Conservation (phyloP, 345 rosid species). For the Noccaea caerulescens region DNA sequence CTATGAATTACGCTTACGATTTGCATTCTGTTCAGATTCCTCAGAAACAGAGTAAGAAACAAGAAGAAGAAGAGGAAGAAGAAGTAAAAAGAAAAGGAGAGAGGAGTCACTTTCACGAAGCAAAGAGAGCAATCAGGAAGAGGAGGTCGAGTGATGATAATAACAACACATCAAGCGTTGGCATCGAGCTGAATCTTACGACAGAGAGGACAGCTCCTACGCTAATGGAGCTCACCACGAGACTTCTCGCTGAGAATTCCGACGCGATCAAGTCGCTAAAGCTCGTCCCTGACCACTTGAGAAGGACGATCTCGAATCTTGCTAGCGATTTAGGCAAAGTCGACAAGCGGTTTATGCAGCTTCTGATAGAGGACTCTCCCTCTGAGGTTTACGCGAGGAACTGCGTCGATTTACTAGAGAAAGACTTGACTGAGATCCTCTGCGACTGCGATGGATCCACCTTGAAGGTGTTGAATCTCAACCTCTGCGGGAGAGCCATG, state of each 20-base stretch:
- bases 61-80: not conserved
- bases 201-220: conserved; percentile 37
- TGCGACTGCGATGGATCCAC: conserved; percentile 44
- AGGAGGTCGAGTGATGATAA: conserved; percentile 24
- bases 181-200: not conserved
- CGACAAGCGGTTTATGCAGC: conserved; percentile 43
- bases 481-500: conserved; percentile 49
- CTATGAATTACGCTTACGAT: not conserved
- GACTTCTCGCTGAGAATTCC: conserved; percentile 45
- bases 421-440: conserved; percentile 46
- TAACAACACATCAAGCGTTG: not conserved
- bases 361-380: conserved; percentile 51
- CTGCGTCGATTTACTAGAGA: conserved; percentile 41
- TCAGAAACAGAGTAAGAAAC: not conserved
- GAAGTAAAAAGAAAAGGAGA: not conserved
- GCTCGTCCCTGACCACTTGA: conserved; percentile 50
- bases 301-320: conserved; percentile 41
- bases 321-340: conserved; percentile 42
- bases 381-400: conserved; percentile 45
- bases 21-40: not conserved
- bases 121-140: conserved; percentile 42
- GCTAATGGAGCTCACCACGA: conserved; percentile 45
- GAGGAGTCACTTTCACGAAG: conserved; percentile 38
- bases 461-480: conserved; percentile 54
- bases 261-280: conserved; percentile 48